phyloP scores from a whole-genome alignment of 2,329 filamentous ascomycete species.

The Sordariomycetes sp. region DNA sequence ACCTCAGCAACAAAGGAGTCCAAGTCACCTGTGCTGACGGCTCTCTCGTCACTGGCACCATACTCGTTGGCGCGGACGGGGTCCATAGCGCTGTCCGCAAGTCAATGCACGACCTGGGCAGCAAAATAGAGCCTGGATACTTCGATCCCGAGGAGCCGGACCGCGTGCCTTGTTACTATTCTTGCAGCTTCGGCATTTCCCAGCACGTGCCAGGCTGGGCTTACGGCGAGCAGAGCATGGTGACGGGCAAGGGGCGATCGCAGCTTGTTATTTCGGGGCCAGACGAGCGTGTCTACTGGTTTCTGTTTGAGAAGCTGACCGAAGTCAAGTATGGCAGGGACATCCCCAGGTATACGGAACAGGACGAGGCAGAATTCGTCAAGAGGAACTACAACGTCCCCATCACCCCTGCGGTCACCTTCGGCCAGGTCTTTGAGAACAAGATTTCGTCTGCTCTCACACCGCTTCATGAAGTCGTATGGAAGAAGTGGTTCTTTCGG shows the following conservation, averaged over 20 bases:
- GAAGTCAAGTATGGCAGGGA: constrained; percentile 17
- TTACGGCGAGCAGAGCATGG: constrained; percentile 9
- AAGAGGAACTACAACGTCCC: constrained; percentile 11
- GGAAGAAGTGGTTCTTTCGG: constrained; percentile 20
- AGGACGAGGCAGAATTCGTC: constrained; percentile 18
- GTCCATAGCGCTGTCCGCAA: constrained; percentile 24
- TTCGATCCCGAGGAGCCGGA: constrained; percentile 12
- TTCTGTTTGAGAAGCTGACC: constrained; percentile 19
- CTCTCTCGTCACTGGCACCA: constrained; percentile 21
- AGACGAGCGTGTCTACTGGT: constrained; percentile 22
- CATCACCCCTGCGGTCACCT: constrained; percentile 13
- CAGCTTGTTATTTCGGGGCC: constrained; percentile 19
- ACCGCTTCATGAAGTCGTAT: constrained; percentile 20
- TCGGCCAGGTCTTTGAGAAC: constrained; percentile 19
- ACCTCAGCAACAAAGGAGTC: constrained; percentile 8
- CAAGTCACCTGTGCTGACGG: constrained; percentile 18
- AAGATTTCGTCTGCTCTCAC: constrained; percentile 17
- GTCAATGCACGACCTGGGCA: constrained; percentile 13
- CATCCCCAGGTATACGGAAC: constrained; percentile 20
- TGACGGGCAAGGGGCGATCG: constrained; percentile 12
- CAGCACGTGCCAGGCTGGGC: constrained; percentile 13
- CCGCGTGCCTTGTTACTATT: constrained; percentile 15
- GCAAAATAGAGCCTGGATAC: constrained; percentile 7
- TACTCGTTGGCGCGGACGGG: constrained; percentile 29
- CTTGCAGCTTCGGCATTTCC: constrained; percentile 28